phyloP scores from a whole-genome alignment of 2,329 filamentous ascomycete species.

The Hypoxylon sp. region DNA sequence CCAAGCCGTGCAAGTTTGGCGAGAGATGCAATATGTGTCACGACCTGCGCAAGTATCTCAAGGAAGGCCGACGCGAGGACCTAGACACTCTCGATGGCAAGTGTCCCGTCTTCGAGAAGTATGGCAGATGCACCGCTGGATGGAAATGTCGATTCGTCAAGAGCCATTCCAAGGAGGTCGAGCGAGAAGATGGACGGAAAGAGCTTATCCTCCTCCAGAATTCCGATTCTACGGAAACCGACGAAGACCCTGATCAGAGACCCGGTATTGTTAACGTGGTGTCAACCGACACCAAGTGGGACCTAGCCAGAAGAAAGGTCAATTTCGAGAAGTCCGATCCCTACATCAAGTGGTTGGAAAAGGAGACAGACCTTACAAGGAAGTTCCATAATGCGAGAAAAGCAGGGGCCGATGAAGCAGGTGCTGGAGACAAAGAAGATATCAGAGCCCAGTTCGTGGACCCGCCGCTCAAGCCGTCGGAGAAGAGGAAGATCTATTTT shows the following conservation, averaged over 20 bases:
- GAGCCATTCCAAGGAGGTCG: conserved; percentile 87
- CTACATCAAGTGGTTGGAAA: conserved; percentile 84
- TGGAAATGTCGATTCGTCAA: conserved; percentile 95
- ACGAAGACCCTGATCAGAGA: conserved; percentile 62
- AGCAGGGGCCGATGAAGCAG: conserved; percentile 58
- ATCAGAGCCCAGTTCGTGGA: conserved; percentile 87
- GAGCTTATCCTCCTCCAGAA: conserved; percentile 82
- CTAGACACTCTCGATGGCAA: conserved; percentile 81
- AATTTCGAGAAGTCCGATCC: conserved; percentile 80
- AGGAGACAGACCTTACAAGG: conserved; percentile 68
- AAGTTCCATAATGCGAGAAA: conserved; percentile 64
- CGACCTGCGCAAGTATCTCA: conserved; percentile 87
- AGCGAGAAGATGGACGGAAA: conserved; percentile 82
- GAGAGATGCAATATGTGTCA: conserved; percentile 87
- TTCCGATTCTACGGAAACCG: conserved; percentile 59
- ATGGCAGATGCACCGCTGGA: conserved; percentile 84
- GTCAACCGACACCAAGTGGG: conserved; percentile 77
- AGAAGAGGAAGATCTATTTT: conserved; percentile 95
- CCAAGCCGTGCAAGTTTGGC: conserved; percentile 81
- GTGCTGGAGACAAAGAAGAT: conserved; percentile 66
- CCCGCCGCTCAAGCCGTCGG: conserved; percentile 88
- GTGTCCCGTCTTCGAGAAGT: conserved; percentile 85
- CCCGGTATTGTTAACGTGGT: conserved; percentile 84
- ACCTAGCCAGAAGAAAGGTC: conserved; percentile 80
- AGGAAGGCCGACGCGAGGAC: conserved; percentile 84